Evolutionary conservation across 2,329 filamentous ascomycete species (phyloP).

Genomic region (Exophiala calicioides): DNA sequence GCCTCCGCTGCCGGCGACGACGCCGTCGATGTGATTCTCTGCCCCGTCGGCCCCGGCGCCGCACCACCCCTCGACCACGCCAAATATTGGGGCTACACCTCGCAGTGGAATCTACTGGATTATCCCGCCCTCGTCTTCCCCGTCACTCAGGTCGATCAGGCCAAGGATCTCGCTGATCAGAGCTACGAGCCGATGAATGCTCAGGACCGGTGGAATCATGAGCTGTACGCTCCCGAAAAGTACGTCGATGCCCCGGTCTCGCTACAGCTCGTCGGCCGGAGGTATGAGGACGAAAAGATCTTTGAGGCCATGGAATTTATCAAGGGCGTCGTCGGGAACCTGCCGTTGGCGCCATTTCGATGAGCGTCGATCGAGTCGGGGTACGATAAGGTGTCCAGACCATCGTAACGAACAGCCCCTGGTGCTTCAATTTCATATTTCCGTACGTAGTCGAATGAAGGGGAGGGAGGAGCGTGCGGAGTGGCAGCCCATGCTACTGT

Average conservation of each 20-base stretch:
- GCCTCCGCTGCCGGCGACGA: background rate
- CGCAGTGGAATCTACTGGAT: constrained; percentile 67
- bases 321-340: background rate
- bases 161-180: constrained; percentile 38
- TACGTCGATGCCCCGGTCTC: constrained; percentile 4
- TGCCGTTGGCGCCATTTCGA: background rate
- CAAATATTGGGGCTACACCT: constrained; percentile 41
- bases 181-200: constrained; percentile 44
- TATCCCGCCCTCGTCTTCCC: constrained; percentile 66
- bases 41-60: constrained; percentile 33
- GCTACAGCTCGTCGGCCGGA: background rate
- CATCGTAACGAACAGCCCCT: too few relatives aligned
- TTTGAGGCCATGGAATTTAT: constrained; percentile 18
- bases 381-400: too few relatives aligned
- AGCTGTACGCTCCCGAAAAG: background rate
- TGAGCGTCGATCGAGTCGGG: background rate
- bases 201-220: constrained; percentile 39
- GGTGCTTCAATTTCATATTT: too few relatives aligned
- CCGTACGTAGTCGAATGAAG: too few relatives aligned
- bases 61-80: constrained; percentile 53
- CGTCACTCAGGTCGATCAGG: constrained; percentile 48
- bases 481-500: too few relatives aligned
- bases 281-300: constrained; percentile 11
- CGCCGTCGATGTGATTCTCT: constrained; percentile 10
- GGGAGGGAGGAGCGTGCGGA: too few relatives aligned